Evolutionary conservation across 73 alveolate genomes (phyloP), one percentile per base, ranked within the genome.

Genomic region (Paramecium biaurelia): DNA sequence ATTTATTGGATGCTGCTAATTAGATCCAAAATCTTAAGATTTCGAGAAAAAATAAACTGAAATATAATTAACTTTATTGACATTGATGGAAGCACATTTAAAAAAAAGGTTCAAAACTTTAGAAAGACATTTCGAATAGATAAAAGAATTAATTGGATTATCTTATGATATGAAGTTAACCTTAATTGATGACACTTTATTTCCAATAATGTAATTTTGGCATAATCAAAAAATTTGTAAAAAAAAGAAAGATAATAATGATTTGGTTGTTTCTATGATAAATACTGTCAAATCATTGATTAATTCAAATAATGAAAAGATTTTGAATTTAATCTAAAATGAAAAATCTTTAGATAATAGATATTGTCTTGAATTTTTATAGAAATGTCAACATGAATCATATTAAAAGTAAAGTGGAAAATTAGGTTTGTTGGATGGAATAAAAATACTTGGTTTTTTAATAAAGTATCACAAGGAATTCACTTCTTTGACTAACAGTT

Each of bases 201-300:
- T 30, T 63, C 84, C 84, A 4, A 32, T 63, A 0, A 63, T 63
- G 84, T 63, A 63, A 63, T 63, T 63, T 63, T 63, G 84, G 84
- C 45, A 63, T 26, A 63, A 63, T 63, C 10, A 63, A 15, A 63
- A 63, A 14, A 63, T 63, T 5, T 63, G 84, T 63, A 63, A 63
- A 32, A 63, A 26, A 32, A 63, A 63, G 49, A 63, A 63, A 26
- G 84, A 63, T 26, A 63, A 63, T 24, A 30, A 63, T 30, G 84
- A 63, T 30, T 63, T 63, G 10, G 45, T 63, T 2, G 45, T 32
- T 63, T 63, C 41, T 3, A 63, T 63, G 84, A 63, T 63, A 30
- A 32, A 26, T 26, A 9, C 45, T 26, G 47, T 32, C 15, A 63
- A 63, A 23, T 23, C 45, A 26, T 2, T 63, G 1, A 63, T 63